phyloP scores from a whole-genome alignment of 2,329 filamentous ascomycete genomes.

The Botryotinia narcissicola region DNA sequence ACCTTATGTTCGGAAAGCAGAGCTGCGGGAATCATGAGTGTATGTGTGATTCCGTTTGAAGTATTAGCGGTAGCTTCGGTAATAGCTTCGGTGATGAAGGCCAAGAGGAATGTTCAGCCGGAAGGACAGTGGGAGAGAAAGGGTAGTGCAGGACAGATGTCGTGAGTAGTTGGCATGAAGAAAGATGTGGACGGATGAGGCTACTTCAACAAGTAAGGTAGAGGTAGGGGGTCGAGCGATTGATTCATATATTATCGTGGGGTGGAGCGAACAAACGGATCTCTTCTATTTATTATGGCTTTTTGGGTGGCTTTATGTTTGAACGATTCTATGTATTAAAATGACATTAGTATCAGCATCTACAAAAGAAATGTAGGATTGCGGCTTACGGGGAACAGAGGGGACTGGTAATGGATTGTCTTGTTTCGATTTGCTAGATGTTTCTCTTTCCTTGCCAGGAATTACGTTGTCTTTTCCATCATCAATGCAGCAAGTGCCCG shows the following conservation, averaged over 20 bases:
- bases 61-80: constrained; percentile 46
- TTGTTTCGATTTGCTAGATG: background rate
- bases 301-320: background rate
- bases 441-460: too few species aligned
- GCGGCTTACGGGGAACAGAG: background rate
- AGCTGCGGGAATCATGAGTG: constrained; percentile 52
- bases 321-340: background rate
- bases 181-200: background rate
- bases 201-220: background rate
- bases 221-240: background rate
- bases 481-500: background rate
- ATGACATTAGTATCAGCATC: background rate
- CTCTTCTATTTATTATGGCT: background rate
- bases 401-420: background rate
- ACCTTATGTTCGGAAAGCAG: constrained; percentile 56
- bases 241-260: background rate
- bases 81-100: constrained; percentile 46
- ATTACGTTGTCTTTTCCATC: background rate
- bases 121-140: constrained; percentile 33
- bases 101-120: constrained; percentile 43
- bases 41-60: constrained; percentile 58
- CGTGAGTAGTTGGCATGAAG: constrained; percentile 21
- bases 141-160: constrained; percentile 34
- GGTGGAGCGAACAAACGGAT: background rate
- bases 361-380: background rate